Base-by-base conservation (phyloP, 2,329 filamentous ascomycete species). In the Elsinoe arachidis region DNA sequence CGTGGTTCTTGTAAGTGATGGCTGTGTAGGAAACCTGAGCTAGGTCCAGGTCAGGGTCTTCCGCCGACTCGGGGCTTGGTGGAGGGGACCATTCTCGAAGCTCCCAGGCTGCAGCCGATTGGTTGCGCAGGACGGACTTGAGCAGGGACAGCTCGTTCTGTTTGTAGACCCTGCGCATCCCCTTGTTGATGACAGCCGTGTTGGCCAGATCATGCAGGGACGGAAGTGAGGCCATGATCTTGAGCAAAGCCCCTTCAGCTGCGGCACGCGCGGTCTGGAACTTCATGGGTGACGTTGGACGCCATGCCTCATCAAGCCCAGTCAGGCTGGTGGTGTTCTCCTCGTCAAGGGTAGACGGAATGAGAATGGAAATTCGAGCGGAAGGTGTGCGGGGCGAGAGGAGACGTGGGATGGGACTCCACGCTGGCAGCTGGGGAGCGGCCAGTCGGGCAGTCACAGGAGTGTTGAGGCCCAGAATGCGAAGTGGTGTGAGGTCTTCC, bases 81-180 rank as follows among this genome's bases (percentile, higher is more conserved):
- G 79, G 79, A 34, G 77, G 77, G 49, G 76, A 78, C 68, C 81
- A 79, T 62, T 84, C 79, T 12, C 80, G 76, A 51, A 81, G 70
- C 62, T 85, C 82, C 79, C 79, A 84, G 0, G 80, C 80, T 1
- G 82, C 74, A 5, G 80, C 74, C 1, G 80, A 83, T 70, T 78
- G 76, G 47, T 75, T 78, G 54, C 72, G 75, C 2, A 81, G 65
- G 0, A 79, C 74, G 5, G 68, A 70, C 52, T 78, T 78, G 57
- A 83, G 75, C 2, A 84, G 69, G 0, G 71, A 65, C 47, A 83
- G 69, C 62, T 84, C 80, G 62, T 83, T 73, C 17, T 73, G 69
- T 64, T 83, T 82, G 68, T 80, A 84, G 0, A 81, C 74, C 2
- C 71, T 71, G 63, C 82, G 82, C 67, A 83, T 83, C 17, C 76